These are phyloP conservation scores for Spencermartinsiella ligniputridi DNA, from an alignment of 1,139 yeast genomes.

Conservation along the genomic window DNA sequence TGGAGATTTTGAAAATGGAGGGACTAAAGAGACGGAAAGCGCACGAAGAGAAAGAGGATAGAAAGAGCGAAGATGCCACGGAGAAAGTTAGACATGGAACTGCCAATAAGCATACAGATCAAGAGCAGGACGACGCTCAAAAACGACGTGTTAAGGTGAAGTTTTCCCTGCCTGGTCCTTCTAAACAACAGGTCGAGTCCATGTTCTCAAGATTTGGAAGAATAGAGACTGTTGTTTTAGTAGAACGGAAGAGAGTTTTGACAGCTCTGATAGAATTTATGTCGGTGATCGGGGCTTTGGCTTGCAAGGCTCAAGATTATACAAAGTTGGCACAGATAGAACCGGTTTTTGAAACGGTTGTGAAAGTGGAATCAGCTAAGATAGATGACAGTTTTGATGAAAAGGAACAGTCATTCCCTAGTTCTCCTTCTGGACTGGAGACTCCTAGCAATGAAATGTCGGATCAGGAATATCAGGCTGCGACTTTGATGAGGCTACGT, in stretches of 20 bases:
- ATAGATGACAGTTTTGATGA: background rate
- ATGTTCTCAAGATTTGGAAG: conserved; percentile 6
- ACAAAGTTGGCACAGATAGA: background rate
- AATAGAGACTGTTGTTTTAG: background rate
- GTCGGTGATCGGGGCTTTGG: background rate
- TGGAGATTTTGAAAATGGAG: conserved; percentile 22
- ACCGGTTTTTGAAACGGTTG: background rate
- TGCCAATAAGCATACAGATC: background rate
- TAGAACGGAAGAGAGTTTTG: background rate
- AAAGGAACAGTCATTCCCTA: background rate
- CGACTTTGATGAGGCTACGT: background rate
- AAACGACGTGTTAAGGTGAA: background rate
- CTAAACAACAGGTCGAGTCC: conserved; percentile 3
- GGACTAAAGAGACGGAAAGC: conserved; percentile 38
- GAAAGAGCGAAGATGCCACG: conserved; percentile 39
- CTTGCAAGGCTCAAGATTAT: conserved; percentile 1
- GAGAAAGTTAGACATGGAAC: too few relatives aligned
- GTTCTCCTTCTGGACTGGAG: background rate
- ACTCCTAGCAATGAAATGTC: background rate
- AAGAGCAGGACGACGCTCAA: background rate
- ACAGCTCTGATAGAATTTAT: conserved; percentile 4
- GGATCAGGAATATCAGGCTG: background rate
- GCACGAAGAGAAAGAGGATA: conserved; percentile 56
- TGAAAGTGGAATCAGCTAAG: too few relatives aligned
- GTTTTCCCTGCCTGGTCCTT: background rate